phyloP scores from a whole-genome alignment of 2,329 filamentous ascomycete genomes.

The Curvularia lunata region DNA sequence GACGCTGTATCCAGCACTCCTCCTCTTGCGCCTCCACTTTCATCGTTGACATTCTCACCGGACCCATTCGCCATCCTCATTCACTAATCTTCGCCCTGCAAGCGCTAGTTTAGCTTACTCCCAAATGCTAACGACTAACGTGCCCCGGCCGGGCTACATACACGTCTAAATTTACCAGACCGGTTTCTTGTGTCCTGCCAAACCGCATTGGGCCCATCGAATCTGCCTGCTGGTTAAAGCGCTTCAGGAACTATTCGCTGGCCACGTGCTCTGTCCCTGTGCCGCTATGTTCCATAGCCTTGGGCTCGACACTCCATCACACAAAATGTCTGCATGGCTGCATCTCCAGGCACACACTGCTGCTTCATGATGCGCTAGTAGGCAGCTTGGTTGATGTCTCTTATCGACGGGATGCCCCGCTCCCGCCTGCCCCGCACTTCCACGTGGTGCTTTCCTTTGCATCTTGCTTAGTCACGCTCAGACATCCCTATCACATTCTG shows the following conservation, averaged over 20 bases:
- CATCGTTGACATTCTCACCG: not conserved
- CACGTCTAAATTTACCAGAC: not conserved
- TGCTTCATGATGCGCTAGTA: not conserved
- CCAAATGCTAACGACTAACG: not conserved
- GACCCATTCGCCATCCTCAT: not conserved
- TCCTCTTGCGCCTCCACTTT: too few relatives aligned
- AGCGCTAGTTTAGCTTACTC: not conserved
- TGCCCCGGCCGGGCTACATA: not conserved
- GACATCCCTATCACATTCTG: not conserved
- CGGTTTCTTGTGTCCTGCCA: not conserved
- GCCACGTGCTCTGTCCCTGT: not conserved
- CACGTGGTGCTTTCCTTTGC: conserved; percentile 5
- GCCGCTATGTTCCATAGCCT: not conserved
- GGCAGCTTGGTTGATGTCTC: not conserved
- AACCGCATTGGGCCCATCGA: not conserved
- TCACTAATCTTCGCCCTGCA: not conserved
- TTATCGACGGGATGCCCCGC: conserved; percentile 14
- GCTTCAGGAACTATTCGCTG: not conserved
- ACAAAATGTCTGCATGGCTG: too few relatives aligned
- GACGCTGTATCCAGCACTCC: not conserved
- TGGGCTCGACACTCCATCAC: not conserved
- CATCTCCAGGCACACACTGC: not conserved
- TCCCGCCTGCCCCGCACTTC: conserved; percentile 14
- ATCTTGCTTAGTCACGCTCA: not conserved
- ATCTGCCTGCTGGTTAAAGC: not conserved